These are phyloP conservation scores for Venturia pyrina DNA, from an alignment of 2,329 filamentous ascomycete species.

Conservation along the genomic window DNA sequence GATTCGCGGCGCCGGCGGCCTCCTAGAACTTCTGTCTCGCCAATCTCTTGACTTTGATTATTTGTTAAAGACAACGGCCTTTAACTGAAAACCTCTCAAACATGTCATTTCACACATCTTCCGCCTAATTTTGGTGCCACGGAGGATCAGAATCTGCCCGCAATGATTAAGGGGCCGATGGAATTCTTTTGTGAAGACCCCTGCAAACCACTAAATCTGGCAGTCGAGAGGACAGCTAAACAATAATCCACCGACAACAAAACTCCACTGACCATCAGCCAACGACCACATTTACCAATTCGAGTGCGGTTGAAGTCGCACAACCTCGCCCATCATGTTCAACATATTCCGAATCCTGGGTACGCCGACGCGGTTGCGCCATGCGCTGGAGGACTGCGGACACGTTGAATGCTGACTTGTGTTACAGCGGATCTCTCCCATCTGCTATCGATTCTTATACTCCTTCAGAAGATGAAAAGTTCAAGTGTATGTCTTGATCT, in stretches of 20 bases:
- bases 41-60: too few species aligned
- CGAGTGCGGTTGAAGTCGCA: not conserved
- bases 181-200: not conserved
- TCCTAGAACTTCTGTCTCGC: not conserved
- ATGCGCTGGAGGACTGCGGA: conserved; percentile 19
- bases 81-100: too few species aligned
- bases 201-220: not conserved
- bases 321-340: conserved; percentile 36
- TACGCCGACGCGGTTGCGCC: conserved; percentile 26
- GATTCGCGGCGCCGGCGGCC: not conserved
- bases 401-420: conserved; percentile 14
- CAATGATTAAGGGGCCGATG: not conserved
- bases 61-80: too few species aligned
- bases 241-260: not conserved
- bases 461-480: conserved; percentile 88
- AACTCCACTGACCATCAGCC: not conserved
- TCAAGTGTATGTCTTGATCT: conserved; percentile 59
- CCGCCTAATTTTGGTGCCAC: not conserved
- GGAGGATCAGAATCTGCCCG: not conserved
- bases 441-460: conserved; percentile 83
- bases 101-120: not conserved
- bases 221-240: not conserved
- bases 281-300: not conserved
- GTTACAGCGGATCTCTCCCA: conserved; percentile 83
- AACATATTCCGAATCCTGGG: conserved; percentile 61